Base-by-base conservation (phyloP, 129 eudicot species). In the Flaveria sonorensis region DNA sequence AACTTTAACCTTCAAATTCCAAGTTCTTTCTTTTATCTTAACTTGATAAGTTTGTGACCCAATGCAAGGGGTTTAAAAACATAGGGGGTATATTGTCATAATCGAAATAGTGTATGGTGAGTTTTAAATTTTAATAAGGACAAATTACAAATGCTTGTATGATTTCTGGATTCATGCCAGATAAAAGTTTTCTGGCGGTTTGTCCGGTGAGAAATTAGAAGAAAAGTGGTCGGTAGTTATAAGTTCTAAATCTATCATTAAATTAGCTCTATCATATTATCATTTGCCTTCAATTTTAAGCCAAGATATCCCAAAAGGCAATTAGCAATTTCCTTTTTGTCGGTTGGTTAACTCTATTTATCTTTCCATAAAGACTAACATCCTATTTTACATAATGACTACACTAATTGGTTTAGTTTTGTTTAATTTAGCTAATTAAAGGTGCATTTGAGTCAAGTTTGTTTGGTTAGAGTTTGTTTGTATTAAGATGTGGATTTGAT, bases 241-340 rank as follows among this genome's bases (percentile, higher is more conserved):
- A 43, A 43, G 48, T 56, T 61, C 21, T 47, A 77, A 71, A 68
- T 51, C 48, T 60, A 30, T 62, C 24, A 65, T 50, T 65, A 47
- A 47, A 10, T 3, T 47, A 47, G 15, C 15, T 3, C 20, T 64
- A 56, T 81, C 67, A 73, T 65, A 28, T 82, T 64, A 56, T 81
- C 67, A 73, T 65, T 42, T 82, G 66, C 67, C 89, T 75, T 82
- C 74, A 82, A 82, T 79, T 86, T 52, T 66, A 79, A 86, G 85
- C 82, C 81, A 83, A 83, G 71, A 79, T 76, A 76, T 32, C 75
- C 13, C 10, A 43, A 7, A 10, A 43, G 13, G 14, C 52, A 47
- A 2, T 12, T 12, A 16, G n/a, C 16, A 48, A 48, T 48, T 4
- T 48, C 6, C 77, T 72, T 30, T 72, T 61, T 65, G 73, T 67